Percentiles rank a stretch among this genome's conserved stretches.
phyloP scores from a whole-genome alignment of 441 rosid genomes.

The Adansonia gregorii region DNA sequence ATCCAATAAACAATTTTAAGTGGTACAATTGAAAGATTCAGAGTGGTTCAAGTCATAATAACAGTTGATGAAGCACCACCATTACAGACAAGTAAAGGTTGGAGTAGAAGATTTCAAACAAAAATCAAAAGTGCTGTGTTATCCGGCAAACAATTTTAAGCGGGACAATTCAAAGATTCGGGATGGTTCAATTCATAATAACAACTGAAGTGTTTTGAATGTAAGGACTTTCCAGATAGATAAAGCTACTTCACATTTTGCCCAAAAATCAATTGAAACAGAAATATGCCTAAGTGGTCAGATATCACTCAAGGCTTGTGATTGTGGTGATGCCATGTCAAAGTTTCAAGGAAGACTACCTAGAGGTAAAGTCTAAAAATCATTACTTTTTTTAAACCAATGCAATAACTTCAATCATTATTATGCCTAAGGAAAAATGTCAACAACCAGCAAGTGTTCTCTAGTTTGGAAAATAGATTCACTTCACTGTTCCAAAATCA shows the following conservation, averaged over 20 bases:
- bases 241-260: not conserved
- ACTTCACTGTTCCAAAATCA: not conserved
- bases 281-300: not conserved
- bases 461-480: constrained; percentile 1
- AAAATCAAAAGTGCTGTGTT: not conserved
- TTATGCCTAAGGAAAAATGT: not conserved
- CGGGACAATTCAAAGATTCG: not conserved
- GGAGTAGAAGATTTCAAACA: constrained; percentile 3
- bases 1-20: not conserved
- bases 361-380: too few relatives aligned
- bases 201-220: not conserved
- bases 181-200: not conserved
- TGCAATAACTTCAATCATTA: too few relatives aligned
- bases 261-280: not conserved
- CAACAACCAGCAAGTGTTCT: not conserved
- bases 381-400: too few relatives aligned
- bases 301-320: not conserved
- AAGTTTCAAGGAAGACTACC: too few relatives aligned
- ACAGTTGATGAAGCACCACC: not conserved
- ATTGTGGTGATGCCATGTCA: too few relatives aligned
- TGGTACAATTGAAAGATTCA: not conserved
- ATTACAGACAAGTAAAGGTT: not conserved
- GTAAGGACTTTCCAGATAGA: not conserved
- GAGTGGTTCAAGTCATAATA: too few relatives aligned
- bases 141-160: not conserved